Percentiles rank a stretch among this genome's conserved stretches.
These are phyloP conservation scores for Plasmopara muralis DNA, from an alignment of 352 stramenopile genomes.

Conservation along the genomic window DNA sequence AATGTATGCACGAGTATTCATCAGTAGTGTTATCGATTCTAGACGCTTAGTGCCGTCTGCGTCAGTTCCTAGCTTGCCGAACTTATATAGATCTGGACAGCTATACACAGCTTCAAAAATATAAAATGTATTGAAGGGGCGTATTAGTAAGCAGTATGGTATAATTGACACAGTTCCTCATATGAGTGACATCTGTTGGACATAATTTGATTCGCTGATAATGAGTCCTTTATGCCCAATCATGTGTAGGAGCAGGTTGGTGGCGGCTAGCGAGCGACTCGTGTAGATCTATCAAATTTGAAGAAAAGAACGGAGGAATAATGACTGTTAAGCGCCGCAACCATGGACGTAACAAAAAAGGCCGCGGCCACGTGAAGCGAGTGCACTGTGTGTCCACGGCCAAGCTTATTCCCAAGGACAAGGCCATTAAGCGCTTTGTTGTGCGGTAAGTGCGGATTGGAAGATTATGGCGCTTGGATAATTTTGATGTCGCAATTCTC, in stretches of 20 bases:
- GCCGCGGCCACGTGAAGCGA: conserved; percentile 97
- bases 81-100: neutral
- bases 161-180: too few species aligned
- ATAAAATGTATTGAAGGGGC: conserved; percentile 26
- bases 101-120: conserved; percentile 6
- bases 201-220: conserved; percentile 21
- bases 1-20: conserved; percentile 4
- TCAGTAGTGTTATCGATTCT: neutral
- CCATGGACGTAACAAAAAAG: conserved; percentile 99
- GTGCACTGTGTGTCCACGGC: conserved; percentile 97
- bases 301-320: conserved; percentile 83
- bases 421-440: conserved; percentile 91
- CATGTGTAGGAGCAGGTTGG: conserved; percentile 24
- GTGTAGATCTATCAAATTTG: conserved; percentile 55
- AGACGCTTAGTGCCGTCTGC: neutral
- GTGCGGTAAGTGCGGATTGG: conserved; percentile 59
- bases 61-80: neutral
- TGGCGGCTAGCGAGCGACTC: conserved; percentile 29
- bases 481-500: too few species aligned
- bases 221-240: conserved; percentile 24
- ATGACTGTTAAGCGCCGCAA: conserved; percentile 99
- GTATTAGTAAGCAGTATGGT: too few species aligned
- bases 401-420: conserved; percentile 98
- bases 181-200: too few species aligned
- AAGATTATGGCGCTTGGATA: neutral